Evolutionary conservation across 31 red algal genomes (phyloP), one percentile per base, ranked within the genome.

Genomic region (Odonthalia washingtoniensis): DNA sequence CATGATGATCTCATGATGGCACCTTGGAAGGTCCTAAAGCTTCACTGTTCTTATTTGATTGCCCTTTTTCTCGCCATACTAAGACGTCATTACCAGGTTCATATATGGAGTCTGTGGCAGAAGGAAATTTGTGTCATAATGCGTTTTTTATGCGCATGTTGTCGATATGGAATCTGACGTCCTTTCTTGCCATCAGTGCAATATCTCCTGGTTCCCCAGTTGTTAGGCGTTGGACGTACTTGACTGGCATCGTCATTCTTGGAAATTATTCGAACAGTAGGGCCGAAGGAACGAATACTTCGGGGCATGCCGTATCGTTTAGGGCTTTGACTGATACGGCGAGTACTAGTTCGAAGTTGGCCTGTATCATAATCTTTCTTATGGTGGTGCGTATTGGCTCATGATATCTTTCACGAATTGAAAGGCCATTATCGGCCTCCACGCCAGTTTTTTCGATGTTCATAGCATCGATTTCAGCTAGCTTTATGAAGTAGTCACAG

Each of bases 231-330:
- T 44, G 4, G 16, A 9, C 27, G 5, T 44, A 49, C 44, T 5
- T n/a, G 37, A 66, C 44, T 18, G 49, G 65, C 26, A 5, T 26
- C 5, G 44, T 65, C 21, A 81, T 49, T 21, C 36, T 44, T 9
- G 17, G 78, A 65, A 32, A 81, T 5, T 81, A 5, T 16, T 49
- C 78, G 52, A 81, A 81, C 12, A 81, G 6, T 17, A 81, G 78
- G 16, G 78, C 43, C 30, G 78, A 81, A 17, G 78, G 78, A 77
- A 81, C 46, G 52, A 81, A 18, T 28, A 24, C 44, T 34, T 81
- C 78, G 37, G 37, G 43, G 40, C 74, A 38, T 28, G 37, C 74
- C 18, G n/a, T n/a, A n/a, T n/a, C n/a, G n/a, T n/a, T n/a, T n/a
- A n/a, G n/a, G n/a, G n/a, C n/a, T n/a, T n/a, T n/a, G n/a, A n/a